phyloP scores from a whole-genome alignment of 129 eudicot genomes.

The Helianthus annuus region HanXRQr2.0-SUNRISE NC_035443.2:115877641-115878140 shows the following conservation, averaged over 20 bases:
- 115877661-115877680: no score
- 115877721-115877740: no score
- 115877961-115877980: not conserved
- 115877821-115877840: no score
- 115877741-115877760: no score
- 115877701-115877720: no score
- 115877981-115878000: constrained; percentile 43
- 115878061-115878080: not conserved
- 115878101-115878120: not conserved
- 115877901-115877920: constrained; percentile 25
- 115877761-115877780: no score
- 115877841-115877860: not conserved
- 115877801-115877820: no score
- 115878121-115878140: constrained; percentile 84
- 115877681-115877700: no score
- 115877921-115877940: constrained; percentile 46
- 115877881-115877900: not conserved
- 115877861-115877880: not conserved
- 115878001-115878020: constrained; percentile 31
- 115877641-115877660: no score
- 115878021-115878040: constrained; percentile 6
- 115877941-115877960: constrained; percentile 69
- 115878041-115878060: not conserved
- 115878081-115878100: constrained; percentile 2
- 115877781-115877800: no score